phyloP scores from a whole-genome alignment of 352 stramenopile species.

The Phytopythium montanum region DNA sequence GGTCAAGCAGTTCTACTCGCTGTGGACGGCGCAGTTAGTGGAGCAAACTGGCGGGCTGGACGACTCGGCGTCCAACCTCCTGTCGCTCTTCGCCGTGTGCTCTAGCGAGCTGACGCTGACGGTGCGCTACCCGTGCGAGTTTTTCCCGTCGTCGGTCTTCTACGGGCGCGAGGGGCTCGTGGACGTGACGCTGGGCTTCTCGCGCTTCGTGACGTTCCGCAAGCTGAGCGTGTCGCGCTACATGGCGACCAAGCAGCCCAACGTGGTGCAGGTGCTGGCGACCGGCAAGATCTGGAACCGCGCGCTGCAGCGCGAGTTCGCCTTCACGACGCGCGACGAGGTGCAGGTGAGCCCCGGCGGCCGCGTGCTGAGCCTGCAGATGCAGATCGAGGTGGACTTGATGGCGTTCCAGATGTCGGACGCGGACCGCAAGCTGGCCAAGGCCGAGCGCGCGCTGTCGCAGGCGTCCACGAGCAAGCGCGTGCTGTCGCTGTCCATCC shows the following conservation, averaged over 20 bases:
- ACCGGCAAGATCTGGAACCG: constrained; percentile 83
- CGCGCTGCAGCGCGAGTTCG: constrained; percentile 67
- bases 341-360: constrained; percentile 72
- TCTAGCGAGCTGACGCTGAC: constrained; percentile 75
- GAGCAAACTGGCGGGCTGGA: constrained; percentile 44
- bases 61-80: constrained; percentile 56
- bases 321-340: constrained; percentile 82
- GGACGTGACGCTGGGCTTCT: constrained; percentile 70
- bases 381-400: constrained; percentile 85
- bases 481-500: constrained; percentile 83
- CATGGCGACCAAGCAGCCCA: constrained; percentile 77
- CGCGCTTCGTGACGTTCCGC: constrained; percentile 70
- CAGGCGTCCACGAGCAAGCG: constrained; percentile 77
- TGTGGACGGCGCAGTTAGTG: constrained; percentile 75
- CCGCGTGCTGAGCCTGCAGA: constrained; percentile 71
- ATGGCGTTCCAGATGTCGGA: constrained; percentile 78
- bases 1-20: constrained; percentile 81
- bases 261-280: constrained; percentile 72
- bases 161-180: constrained; percentile 81
- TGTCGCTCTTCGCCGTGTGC: constrained; percentile 79
- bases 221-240: constrained; percentile 68
- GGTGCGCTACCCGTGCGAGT: constrained; percentile 78
- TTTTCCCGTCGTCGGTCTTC: constrained; percentile 70
- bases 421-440: constrained; percentile 60
- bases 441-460: constrained; percentile 51